These are phyloP conservation scores for Sarocladium oryzae DNA, from an alignment of 2,329 filamentous ascomycete genomes.

Conservation along the genomic window DNA sequence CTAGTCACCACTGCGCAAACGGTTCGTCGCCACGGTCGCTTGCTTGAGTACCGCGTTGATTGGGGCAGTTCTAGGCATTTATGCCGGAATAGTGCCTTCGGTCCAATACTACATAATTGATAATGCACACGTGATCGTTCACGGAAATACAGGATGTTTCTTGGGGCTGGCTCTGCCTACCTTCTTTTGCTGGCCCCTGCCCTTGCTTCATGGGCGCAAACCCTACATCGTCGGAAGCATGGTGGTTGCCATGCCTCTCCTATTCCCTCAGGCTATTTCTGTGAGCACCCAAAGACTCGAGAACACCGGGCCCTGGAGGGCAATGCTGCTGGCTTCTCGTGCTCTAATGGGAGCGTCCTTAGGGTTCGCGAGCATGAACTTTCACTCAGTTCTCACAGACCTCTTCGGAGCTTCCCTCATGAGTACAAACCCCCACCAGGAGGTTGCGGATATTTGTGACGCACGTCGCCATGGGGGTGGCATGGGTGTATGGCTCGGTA, in stretches of 20 bases:
- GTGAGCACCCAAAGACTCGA: conserved; percentile 52
- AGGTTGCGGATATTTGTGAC: conserved; percentile 60
- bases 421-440: conserved; percentile 65
- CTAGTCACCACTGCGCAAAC: conserved; percentile 61
- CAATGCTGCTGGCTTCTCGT: conserved; percentile 56
- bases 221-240: conserved; percentile 68
- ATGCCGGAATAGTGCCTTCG: conserved; percentile 70
- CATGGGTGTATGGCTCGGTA: conserved; percentile 71
- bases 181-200: conserved; percentile 66
- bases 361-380: conserved; percentile 74
- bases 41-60: conserved; percentile 68
- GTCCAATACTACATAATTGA: conserved; percentile 74
- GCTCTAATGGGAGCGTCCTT: conserved; percentile 61
- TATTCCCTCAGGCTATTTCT: conserved; percentile 69
- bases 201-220: conserved; percentile 69
- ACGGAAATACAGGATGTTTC: conserved; percentile 70
- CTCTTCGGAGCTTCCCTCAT: conserved; percentile 72
- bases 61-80: conserved; percentile 66
- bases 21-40: conserved; percentile 60
- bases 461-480: conserved; percentile 69
- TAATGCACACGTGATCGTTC: conserved; percentile 57
- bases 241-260: conserved; percentile 61
- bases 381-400: conserved; percentile 63
- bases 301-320: conserved; percentile 47
- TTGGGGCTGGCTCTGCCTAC: conserved; percentile 64